Base-by-base conservation (phyloP, 768 basidiomycete genomes). In the Lentinula edodes region DNA sequence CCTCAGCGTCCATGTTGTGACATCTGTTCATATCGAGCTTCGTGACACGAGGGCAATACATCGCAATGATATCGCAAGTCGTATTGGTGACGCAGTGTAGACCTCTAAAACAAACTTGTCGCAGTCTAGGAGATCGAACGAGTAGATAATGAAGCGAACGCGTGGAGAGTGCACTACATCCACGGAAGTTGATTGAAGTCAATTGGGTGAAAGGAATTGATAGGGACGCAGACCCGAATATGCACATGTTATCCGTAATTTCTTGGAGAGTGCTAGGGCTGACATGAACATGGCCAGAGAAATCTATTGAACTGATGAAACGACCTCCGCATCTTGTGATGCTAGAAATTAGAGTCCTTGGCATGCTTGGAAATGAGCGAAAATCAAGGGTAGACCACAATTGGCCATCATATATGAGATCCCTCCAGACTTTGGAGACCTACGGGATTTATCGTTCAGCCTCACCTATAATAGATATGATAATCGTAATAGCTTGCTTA, bases 371-470 rank as follows among this genome's bases (percentile, higher is more conserved):
- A 69, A 91, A 89, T 0, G 85, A 72, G 18, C 71, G 79, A 38
- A 93, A 76, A 69, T 90, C 81, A 38, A 91, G 76, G 60, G 80
- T 69, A 48, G 74, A 67, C 94, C 94, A 95, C n/a, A 95, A 79
- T 67, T 93, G 90, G 13, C 93, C 93, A 70, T 96, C 94, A 66
- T 88, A 85, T 28, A 87, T 85, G 42, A 95, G 82, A 2, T 75
- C 70, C 57, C 83, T 85, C 93, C 93, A 96, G 9, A 78, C 68
- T 69, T 83, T 89, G 34, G 89, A 94, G 10, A 93, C 89, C 90
- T 93, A 66, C 41, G 48, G 35, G 13, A 58, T 36, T 18, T 28
- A 43, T 43, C 18, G 18, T 28, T 38, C 20, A 63, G 61, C 35
- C 38, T 32, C 54, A 51, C 48, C 23, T 64, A 54, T 59, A 36